phyloP scores from a whole-genome alignment of 2,329 filamentous ascomycete species.

The Trichoderma koningii region DNA sequence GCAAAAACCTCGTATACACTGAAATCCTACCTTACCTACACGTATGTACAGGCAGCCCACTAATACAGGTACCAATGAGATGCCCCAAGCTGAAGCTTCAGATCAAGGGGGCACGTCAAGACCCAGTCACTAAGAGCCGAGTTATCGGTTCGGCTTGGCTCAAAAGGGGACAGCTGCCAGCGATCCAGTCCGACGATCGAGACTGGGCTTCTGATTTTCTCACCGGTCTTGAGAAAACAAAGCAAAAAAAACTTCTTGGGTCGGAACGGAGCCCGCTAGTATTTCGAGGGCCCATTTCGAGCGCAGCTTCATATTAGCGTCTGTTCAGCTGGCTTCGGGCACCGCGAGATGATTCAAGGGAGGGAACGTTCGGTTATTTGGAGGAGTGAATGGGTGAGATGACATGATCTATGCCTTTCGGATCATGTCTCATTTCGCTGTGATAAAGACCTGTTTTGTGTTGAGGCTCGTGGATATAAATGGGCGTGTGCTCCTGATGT shows the following conservation, averaged over 20 bases:
- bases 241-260: neutral
- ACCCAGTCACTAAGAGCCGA: too few species aligned
- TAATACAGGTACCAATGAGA: too few species aligned
- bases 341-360: neutral
- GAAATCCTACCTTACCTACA: neutral
- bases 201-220: neutral
- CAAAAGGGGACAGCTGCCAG: neutral
- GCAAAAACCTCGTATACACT: conserved; percentile 8
- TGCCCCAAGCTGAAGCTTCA: neutral
- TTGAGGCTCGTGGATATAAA: too few species aligned
- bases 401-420: neutral
- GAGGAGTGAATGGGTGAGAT: neutral
- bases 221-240: too few species aligned
- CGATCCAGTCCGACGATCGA: neutral
- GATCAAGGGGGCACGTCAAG: neutral
- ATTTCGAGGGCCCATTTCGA: neutral
- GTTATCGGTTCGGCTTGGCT: neutral
- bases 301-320: neutral
- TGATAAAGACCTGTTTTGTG: too few species aligned
- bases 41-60: too few species aligned
- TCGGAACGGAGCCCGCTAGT: neutral
- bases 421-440: too few species aligned
- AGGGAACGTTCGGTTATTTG: neutral
- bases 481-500: neutral
- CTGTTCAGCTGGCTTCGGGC: neutral